Evolutionary conservation across 176 grass and related monocot species (phyloP).

Genomic region (Thalia dealbata): DNA sequence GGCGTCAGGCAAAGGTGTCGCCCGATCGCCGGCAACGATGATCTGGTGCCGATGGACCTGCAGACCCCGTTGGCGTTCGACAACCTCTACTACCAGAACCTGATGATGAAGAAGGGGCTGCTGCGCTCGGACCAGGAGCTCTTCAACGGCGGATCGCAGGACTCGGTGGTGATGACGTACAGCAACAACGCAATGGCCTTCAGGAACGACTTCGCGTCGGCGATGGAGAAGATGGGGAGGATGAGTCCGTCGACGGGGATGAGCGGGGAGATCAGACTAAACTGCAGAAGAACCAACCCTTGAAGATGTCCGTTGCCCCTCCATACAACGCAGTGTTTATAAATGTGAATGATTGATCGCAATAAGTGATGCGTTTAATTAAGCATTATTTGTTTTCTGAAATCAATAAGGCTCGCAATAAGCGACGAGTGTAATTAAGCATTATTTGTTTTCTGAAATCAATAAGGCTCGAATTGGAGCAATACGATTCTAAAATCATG

Average conservation of each 20-base stretch:
- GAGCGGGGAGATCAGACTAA: slow-evolving; percentile 27
- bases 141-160: slow-evolving; percentile 29
- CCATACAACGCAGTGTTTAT: too few species aligned
- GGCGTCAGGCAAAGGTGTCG: neutral
- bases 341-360: neutral
- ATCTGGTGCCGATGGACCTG: neutral
- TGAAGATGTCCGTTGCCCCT: neutral
- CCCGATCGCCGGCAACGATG: neutral
- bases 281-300: slow-evolving; percentile 28
- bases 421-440: neutral
- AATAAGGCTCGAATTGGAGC: too few species aligned
- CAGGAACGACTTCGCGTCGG: slow-evolving; percentile 30
- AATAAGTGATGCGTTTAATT: neutral
- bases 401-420: too few species aligned
- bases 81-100: slow-evolving; percentile 52
- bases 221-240: slow-evolving; percentile 46
- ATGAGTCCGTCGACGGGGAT: slow-evolving; percentile 24
- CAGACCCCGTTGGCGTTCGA: slow-evolving; percentile 26
- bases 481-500: too few species aligned
- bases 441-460: too few species aligned
- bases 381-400: too few species aligned
- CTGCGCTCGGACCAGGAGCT: slow-evolving; percentile 58
- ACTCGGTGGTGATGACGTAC: slow-evolving; percentile 31
- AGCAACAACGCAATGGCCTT: slow-evolving; percentile 27
- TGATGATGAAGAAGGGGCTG: slow-evolving; percentile 31